phyloP scores from a whole-genome alignment of 768 basidiomycete species.

The Boletus reticulatus region DNA sequence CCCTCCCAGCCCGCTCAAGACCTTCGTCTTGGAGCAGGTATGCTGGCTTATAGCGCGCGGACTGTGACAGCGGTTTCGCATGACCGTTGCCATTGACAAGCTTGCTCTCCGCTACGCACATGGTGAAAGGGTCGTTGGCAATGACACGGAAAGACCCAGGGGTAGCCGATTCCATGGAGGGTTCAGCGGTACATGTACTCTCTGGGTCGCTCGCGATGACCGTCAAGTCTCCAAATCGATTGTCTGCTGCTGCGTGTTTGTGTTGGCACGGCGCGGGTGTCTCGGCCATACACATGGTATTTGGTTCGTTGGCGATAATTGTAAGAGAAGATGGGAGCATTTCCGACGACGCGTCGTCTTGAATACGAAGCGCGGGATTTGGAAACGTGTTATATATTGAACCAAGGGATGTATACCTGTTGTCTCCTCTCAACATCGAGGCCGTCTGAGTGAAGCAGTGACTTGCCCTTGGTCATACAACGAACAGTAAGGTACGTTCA shows the following conservation, averaged over 20 bases:
- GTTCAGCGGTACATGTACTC: conserved; percentile 17
- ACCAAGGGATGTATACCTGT: conserved; percentile 95
- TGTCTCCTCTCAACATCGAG: not conserved
- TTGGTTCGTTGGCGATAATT: conserved; percentile 20
- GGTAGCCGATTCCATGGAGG: not conserved
- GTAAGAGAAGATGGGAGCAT: conserved; percentile 20
- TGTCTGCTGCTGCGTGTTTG: not conserved
- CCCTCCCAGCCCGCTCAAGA: conserved; percentile 71
- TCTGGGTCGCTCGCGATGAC: conserved; percentile 21
- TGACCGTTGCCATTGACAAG: not conserved
- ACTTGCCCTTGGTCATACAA: conserved; percentile 90
- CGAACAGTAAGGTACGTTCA: conserved; percentile 81
- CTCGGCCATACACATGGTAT: conserved; percentile 17
- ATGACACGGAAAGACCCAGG: conserved; percentile 17
- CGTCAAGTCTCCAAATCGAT: conserved; percentile 4
- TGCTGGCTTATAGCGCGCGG: conserved; percentile 64
- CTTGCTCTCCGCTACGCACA: conserved; percentile 15
- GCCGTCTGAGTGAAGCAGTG: not conserved
- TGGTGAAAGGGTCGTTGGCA: conserved; percentile 20
- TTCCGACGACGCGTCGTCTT: conserved; percentile 6
- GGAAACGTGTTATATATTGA: conserved; percentile 94
- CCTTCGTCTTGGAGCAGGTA: conserved; percentile 75
- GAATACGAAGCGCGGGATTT: conserved; percentile 72
- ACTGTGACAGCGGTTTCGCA: not conserved
- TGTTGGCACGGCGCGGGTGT: not conserved